Base-by-base conservation (phyloP, 441 rosid genomes). In the Pelargonium citronellum region DNA sequence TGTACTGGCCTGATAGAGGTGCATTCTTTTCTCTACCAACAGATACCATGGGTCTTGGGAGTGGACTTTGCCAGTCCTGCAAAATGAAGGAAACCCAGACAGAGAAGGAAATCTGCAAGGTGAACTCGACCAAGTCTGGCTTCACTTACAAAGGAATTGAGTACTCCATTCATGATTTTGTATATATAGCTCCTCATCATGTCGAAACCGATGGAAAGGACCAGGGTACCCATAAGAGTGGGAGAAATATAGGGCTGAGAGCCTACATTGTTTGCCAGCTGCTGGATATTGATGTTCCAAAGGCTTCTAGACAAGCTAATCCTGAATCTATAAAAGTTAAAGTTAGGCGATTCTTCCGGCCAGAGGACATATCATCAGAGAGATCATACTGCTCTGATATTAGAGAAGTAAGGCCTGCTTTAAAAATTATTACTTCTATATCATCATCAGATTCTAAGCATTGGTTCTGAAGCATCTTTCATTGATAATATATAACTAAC, bases 301-400 rank as follows among this genome's bases (percentile, higher is more conserved):
- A 60, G 70, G 64, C 71, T 30, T 70, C 73, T 20, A 77, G 58
- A 67, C 27, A 67, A 62, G 60, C 55, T 69, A 72, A 41, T 12
- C 58, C 75, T 44, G 71, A 49, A 37, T 75, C 77, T 20, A 68
- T 74, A 39, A 66, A 67, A 60, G 73, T 78, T 43, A 70, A 78
- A 78, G 77, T 73, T 15, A 67, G 79, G 57, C 78, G 79, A 68
- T 73, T 70, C 75, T 80, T 69, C 75, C 74, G 81, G 67, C 79
- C 81, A 4, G 83, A 77, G 72, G 83, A 78, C 47, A 65, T 80
- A 44, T 78, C 75, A 61, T 41, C 73, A 1, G 79, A 80, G 71
- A 80, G 67, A 73, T 73, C 81, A 58, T 80, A 80, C 69, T 75
- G 63, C 68, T 73, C 77, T 43, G 77, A 80, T 8, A 67, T 75